Evolutionary conservation across 148 eudicot genomes (phyloP), one percentile per base, ranked within the genome.

Genomic region (Nepenthes mirabilis): DNA sequence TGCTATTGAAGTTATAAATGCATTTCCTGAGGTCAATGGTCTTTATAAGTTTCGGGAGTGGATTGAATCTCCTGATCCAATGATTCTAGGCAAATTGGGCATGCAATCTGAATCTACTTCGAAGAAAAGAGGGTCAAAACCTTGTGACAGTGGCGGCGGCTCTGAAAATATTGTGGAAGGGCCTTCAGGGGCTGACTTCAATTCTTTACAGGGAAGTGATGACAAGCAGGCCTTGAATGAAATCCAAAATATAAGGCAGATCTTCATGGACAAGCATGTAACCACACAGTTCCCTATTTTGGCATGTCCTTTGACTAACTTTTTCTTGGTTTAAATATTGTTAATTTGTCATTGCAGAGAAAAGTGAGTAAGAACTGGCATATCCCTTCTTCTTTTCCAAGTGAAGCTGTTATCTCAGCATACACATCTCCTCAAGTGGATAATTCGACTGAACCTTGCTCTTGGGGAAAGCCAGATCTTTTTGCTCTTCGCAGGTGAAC

Each of bases 351-450:
- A 60, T 33, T 70, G 66, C 82, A 93, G 98, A 88, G 98, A 82
- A 93, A 88, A 67, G 91, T 93, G 62, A 93, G 98, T 78, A 93
- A 93, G 77, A 93, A 93, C 70, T 93, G 98, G 98, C 96, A 91
- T 66, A 70, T 91, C 61, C 94, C 96, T 68, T 76, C 76, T 62
- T 65, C 86, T 52, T 93, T 93, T 71, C 96, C 96, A 48, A 88
- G 91, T 59, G 79, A 86, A 68, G 85, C 78, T 49, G 98, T 93
- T 43, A 72, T 93, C 56, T 77, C 82, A 10, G 98, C 95, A 52
- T 93, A 93, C 70, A 70, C 55, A 57, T 73, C 85, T 75, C 98
- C 98, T 49, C 87, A 86, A 79, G 98, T 93, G 57, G 98, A 93
- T 70, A 88, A 83, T 58, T 93, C 98, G 47, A 89, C 95, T 43